A percentile compares a stretch with the other conserved stretches of the same genome.
Conservation (phyloP, 805 yeast species). For the Starmera quercuum region DNA sequence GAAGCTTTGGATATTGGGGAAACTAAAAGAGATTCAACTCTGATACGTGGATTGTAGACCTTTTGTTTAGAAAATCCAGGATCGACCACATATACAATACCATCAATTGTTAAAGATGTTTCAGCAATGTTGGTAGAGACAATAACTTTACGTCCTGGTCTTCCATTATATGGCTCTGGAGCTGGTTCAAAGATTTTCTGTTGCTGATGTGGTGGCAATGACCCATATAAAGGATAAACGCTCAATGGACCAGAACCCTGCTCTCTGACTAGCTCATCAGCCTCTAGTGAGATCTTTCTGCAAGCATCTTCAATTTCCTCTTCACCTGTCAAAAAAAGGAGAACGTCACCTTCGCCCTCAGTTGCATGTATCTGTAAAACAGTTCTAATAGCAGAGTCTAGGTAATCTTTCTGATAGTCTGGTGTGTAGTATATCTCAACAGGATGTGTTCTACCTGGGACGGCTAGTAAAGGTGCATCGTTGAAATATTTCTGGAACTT, state of each 20-base stretch:
- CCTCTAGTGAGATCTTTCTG: constrained; percentile 78
- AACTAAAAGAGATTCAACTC: constrained; percentile 90
- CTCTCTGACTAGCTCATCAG: constrained; percentile 82
- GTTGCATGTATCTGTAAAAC: constrained; percentile 96
- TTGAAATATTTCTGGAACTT: constrained; percentile 87
- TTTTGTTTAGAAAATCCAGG: constrained; percentile 97
- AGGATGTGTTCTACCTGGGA: constrained; percentile 97
- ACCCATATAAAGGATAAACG: constrained; percentile 93
- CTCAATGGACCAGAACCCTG: constrained; percentile 82
- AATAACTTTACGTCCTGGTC: constrained; percentile 93
- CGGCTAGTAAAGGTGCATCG: constrained; percentile 90
- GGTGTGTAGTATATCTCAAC: constrained; percentile 97
- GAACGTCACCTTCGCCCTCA: constrained; percentile 86
- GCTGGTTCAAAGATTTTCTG: constrained; percentile 92
- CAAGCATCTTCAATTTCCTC: constrained; percentile 98
- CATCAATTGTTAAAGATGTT: constrained; percentile 95
- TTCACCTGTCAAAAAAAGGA: constrained; percentile 88
- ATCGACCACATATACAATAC: constrained; percentile 94
- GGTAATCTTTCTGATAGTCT: constrained; percentile 89
- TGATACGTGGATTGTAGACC: constrained; percentile 90
- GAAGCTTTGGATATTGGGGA: constrained; percentile 96
- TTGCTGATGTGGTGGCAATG: constrained; percentile 93
- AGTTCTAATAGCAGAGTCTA: constrained; percentile 92
- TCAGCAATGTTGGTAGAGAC: constrained; percentile 95
- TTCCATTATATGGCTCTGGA: constrained; percentile 63